Conservation (phyloP, 805 yeast species). For the Sungouiozyma intestinalis region DNA sequence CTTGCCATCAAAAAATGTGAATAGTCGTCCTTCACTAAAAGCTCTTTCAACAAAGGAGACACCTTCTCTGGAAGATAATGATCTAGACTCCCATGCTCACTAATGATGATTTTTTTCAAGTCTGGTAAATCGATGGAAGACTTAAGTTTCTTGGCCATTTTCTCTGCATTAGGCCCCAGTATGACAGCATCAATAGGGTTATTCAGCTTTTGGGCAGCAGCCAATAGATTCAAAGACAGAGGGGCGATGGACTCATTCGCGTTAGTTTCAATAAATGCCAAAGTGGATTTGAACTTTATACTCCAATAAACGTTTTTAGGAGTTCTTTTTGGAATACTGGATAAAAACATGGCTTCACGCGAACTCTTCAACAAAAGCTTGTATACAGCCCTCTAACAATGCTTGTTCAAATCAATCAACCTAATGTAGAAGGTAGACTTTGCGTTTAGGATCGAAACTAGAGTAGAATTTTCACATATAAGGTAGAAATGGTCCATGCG, state of each 20-base stretch:
- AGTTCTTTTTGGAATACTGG: slow-evolving; percentile 1
- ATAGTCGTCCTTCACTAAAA: slow-evolving; percentile 23
- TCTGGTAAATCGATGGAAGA: slow-evolving; percentile 9
- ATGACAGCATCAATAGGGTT: slow-evolving; percentile 73
- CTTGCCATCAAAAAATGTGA: slow-evolving; percentile 74
- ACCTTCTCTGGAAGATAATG: slow-evolving; percentile 72
- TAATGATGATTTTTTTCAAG: slow-evolving; percentile 45
- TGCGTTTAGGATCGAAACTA: too few relatives aligned
- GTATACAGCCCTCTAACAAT: too few relatives aligned
- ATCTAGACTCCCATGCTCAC: slow-evolving; percentile 46
- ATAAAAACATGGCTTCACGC: slow-evolving; percentile 2
- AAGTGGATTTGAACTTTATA: slow-evolving; percentile 39
- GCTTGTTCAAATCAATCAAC: too few relatives aligned
- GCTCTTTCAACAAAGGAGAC: slow-evolving; percentile 50
- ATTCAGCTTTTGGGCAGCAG: slow-evolving; percentile 70
- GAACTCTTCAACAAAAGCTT: background rate
- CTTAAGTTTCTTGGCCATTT: slow-evolving; percentile 34
- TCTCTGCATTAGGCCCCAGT: slow-evolving; percentile 51
- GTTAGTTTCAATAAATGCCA: slow-evolving; percentile 62
- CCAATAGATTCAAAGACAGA: slow-evolving; percentile 57
- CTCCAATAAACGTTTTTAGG: background rate
- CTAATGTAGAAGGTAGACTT: too few relatives aligned
- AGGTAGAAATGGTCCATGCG: too few relatives aligned
- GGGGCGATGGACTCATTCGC: slow-evolving; percentile 47
- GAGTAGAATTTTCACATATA: too few relatives aligned